phyloP scores from a whole-genome alignment of 148 eudicot species.

The Rhododendron simsii region DNA sequence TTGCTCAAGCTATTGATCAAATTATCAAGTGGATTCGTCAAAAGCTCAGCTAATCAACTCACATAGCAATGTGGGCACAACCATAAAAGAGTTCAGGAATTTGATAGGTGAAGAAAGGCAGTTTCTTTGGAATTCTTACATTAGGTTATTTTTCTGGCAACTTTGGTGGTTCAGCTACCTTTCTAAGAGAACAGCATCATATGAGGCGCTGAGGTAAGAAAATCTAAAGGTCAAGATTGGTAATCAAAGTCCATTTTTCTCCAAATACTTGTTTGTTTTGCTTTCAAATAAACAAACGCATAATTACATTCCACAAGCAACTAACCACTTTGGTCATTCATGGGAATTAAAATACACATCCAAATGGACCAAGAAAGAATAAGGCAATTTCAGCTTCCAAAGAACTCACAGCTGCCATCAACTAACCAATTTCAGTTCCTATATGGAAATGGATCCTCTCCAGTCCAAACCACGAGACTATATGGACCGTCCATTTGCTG shows the following conservation, averaged over 20 bases:
- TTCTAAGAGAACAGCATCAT: neutral
- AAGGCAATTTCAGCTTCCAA: neutral
- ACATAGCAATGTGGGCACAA: neutral
- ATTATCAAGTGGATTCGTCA: neutral
- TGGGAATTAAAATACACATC: neutral
- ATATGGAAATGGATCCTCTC: no score
- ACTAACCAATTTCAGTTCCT: neutral
- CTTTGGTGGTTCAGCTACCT: neutral
- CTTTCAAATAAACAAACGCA: neutral
- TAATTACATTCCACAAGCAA: neutral
- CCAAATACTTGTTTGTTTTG: neutral
- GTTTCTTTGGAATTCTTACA: neutral
- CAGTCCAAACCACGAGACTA: no score
- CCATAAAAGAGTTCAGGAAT: neutral
- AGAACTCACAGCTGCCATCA: constrained; percentile 2
- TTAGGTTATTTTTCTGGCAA: neutral
- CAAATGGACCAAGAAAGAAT: neutral
- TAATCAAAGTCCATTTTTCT: neutral
- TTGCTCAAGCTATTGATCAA: neutral
- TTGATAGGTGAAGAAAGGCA: neutral
- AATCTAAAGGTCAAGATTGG: neutral
- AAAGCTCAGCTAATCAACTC: neutral
- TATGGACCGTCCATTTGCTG: no score
- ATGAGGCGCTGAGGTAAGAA: neutral
- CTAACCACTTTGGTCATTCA: neutral